A percentile compares a stretch with the other conserved stretches of the same genome.
Conservation (phyloP, 768 basidiomycete genomes). For the Mycena latifolia region DNA sequence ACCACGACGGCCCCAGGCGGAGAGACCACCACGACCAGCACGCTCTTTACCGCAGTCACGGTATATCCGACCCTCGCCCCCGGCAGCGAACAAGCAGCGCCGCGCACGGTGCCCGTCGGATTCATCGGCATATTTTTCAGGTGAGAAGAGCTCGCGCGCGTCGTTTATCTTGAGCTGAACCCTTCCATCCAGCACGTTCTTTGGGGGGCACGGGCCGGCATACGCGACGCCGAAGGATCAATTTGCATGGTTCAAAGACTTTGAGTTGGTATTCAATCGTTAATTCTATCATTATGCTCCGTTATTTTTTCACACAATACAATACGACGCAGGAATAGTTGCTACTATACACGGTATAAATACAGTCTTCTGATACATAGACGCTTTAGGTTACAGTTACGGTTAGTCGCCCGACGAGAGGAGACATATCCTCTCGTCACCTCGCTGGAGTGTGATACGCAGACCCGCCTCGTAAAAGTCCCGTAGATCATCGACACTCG, state of each 20-base stretch:
- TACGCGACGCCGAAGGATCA: conserved; percentile 84
- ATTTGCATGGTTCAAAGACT: conserved; percentile 82
- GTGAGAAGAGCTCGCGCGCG: conserved; percentile 47
- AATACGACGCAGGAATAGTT: neutral
- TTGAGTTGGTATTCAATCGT: conserved; percentile 57
- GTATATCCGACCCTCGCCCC: conserved; percentile 27
- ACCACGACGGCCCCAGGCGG: neutral
- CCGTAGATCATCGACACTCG: conserved; percentile 10
- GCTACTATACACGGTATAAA: neutral
- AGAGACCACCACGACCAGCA: conserved; percentile 18
- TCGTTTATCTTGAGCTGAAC: neutral
- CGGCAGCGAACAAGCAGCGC: conserved; percentile 31
- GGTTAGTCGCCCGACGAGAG: neutral
- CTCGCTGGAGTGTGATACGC: conserved; percentile 27
- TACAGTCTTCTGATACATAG: neutral
- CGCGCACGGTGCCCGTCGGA: conserved; percentile 45
- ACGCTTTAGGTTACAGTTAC: neutral
- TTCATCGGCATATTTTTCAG: conserved; percentile 82
- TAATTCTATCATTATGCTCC: conserved; percentile 32
- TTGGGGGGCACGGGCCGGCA: conserved; percentile 76
- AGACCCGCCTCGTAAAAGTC: conserved; percentile 14
- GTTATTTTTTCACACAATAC: neutral
- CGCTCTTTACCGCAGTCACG: conserved; percentile 8
- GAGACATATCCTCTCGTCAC: neutral
- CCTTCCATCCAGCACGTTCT: conserved; percentile 68